Percentiles rank a stretch among this genome's conserved stretches.
Conservation (phyloP, 2,329 filamentous ascomycete species). For the Monosporascus cannonballus region DNA sequence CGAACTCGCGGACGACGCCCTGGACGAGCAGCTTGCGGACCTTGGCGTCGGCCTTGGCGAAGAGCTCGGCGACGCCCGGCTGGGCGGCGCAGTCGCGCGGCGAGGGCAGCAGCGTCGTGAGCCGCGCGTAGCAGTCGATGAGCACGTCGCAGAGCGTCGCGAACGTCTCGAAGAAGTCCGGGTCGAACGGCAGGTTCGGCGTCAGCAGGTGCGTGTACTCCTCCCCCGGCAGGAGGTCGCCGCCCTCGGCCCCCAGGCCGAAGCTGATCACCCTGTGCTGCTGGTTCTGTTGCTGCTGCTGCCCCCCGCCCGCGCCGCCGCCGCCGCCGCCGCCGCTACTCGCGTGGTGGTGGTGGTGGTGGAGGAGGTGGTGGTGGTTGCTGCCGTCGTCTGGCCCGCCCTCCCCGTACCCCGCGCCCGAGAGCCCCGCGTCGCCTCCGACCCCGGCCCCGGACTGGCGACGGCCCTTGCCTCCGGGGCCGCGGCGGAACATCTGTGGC, state of each 20-base stretch:
- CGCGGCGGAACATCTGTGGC: constrained; percentile 75
- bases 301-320: constrained; percentile 8
- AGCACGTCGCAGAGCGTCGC: constrained; percentile 91
- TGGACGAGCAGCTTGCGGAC: constrained; percentile 86
- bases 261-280: constrained; percentile 46
- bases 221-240: constrained; percentile 72
- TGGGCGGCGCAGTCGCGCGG: constrained; percentile 59
- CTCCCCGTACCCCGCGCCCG: constrained; percentile 19
- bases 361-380: no score
- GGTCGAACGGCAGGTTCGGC: constrained; percentile 89
- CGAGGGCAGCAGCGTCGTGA: constrained; percentile 69
- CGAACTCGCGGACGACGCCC: constrained; percentile 85
- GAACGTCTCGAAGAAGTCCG: constrained; percentile 96
- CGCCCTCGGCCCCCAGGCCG: constrained; percentile 43
- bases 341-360: no score
- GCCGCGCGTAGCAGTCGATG: constrained; percentile 81
- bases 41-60: constrained; percentile 80
- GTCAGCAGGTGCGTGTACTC: constrained; percentile 86
- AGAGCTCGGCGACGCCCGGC: constrained; percentile 70
- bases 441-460: constrained; percentile 44
- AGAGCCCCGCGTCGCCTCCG: constrained; percentile 1
- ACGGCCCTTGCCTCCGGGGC: constrained; percentile 52
- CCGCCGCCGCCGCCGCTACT: constrained; percentile 4
- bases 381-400: constrained; percentile 1
- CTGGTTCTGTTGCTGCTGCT: constrained; percentile 11